Evolutionary conservation across 2,329 filamentous ascomycete genomes (phyloP).

Genomic region (Alternaria brassicicola): DNA sequence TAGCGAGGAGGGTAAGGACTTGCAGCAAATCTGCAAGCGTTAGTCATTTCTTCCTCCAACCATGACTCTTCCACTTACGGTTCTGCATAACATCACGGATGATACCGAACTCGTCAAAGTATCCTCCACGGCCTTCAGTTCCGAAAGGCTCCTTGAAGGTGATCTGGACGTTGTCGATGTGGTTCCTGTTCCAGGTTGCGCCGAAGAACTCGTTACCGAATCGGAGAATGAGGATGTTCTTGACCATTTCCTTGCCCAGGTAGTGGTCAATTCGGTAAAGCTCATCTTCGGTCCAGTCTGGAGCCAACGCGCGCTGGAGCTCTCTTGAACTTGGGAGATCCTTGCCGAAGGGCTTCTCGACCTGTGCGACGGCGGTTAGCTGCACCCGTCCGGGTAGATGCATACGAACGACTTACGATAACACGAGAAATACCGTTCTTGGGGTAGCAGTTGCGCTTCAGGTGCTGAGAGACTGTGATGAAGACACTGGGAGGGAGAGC

Average conservation of each 20-base stretch:
- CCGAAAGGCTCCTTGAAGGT: conserved; percentile 99
- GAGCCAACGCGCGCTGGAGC: conserved; percentile 91
- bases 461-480: conserved; percentile 93
- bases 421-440: conserved; percentile 88
- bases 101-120: conserved; percentile 99
- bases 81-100: conserved; percentile 99
- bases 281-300: conserved; percentile 98
- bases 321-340: conserved; percentile 93
- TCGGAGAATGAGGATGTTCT: conserved; percentile 97
- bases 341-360: conserved; percentile 99
- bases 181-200: conserved; percentile 97
- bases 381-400: conserved; percentile 6
- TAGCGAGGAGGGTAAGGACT: conserved; percentile 92
- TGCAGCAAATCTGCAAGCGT: conserved; percentile 74
- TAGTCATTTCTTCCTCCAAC: conserved; percentile 11
- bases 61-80: conserved; percentile 58
- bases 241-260: conserved; percentile 99
- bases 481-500: conserved; percentile 96
- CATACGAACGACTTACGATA: conserved; percentile 67
- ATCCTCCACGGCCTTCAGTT: conserved; percentile 95
- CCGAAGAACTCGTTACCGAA: conserved; percentile 99
- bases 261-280: conserved; percentile 99
- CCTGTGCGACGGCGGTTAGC: conserved; percentile 58
- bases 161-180: conserved; percentile 99
- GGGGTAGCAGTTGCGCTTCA: conserved; percentile 98